Evolutionary conservation across 768 basidiomycete genomes (phyloP), one percentile per base, ranked within the genome.

Genomic region (Amanita pallidorosea): DNA sequence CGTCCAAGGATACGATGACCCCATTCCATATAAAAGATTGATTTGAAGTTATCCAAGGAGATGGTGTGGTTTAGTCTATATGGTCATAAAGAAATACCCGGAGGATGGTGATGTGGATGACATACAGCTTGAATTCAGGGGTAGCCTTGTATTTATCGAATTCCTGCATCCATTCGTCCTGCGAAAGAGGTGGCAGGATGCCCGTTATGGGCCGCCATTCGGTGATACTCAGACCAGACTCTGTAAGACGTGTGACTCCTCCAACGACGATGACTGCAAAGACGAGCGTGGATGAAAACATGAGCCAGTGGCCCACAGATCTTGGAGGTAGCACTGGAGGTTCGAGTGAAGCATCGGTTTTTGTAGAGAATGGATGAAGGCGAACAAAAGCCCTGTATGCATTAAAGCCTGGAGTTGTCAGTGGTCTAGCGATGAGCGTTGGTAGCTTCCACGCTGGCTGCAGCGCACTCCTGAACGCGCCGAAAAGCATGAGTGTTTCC

Each of bases 21-120:
- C 91, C 93, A 99, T 75, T 99, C 96, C 95, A 93, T 94, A 69
- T 85, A 87, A 67, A 93, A 99, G 53, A 99, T 98, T 54, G 77
- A 77, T 66, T 99, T 98, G 73, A 99, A 99, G 60, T 97, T 87
- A 25, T 82, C 74, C 51, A 98, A 67, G 27, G 83, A 80, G 51
- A 96, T 93, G 8, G 83, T 80, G 53, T 89, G 85, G 64, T 99
- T 99, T 55, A 93, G 69, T 61, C 94, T 97, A 27, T 49, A 45
- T 33, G 38, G 25, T 42, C 51, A n/a, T 5, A 31, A 7, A 34
- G 13, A 27, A 27, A 49, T 35, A 34, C 29, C n/a, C 22, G 40
- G 13, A 41, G 33, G 27, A 23, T 3, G 18, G 5, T 31, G 4
- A 41, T 20, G 25, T 27, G 35, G 45, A 13, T 36, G 7, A 74